Percentiles rank a stretch among this genome's conserved stretches.
phyloP scores from a whole-genome alignment of 495 filamentous ascomycete species.

The Baudoinia panamericana region DNA sequence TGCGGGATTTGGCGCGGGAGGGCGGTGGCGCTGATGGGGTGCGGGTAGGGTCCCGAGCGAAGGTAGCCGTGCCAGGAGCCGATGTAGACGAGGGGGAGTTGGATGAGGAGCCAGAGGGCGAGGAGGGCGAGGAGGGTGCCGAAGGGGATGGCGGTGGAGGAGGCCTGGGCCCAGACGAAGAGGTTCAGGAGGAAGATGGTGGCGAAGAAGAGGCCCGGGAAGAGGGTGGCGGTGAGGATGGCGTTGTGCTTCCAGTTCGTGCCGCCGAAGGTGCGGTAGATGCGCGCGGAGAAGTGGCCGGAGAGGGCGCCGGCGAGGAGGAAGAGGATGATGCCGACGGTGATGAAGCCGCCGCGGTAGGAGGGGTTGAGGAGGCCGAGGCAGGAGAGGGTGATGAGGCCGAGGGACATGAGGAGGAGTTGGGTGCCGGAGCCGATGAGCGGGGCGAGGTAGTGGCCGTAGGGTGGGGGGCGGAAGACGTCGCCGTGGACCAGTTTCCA shows the following conservation, averaged over 20 bases:
- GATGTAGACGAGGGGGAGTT: conserved; percentile 76
- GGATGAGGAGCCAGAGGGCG: conserved; percentile 76
- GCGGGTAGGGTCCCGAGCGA: conserved; percentile 57
- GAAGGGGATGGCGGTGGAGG: conserved; percentile 82
- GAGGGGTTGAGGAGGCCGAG: conserved; percentile 79
- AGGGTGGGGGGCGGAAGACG: conserved; percentile 70
- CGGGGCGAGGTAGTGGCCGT: conserved; percentile 69
- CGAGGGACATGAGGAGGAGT: conserved; percentile 71
- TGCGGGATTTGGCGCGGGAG: conserved; percentile 63
- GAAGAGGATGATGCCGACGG: conserved; percentile 74
- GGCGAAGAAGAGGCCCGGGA: conserved; percentile 70
- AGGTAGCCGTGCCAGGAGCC: conserved; percentile 73
- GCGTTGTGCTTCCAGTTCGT: conserved; percentile 68
- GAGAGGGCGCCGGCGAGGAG: conserved; percentile 81
- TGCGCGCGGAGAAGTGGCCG: conserved; percentile 77
- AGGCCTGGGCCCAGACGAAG: conserved; percentile 89
- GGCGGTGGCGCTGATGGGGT: conserved; percentile 70
- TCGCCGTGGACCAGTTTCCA: conserved; percentile 95
- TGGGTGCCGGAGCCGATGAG: conserved; percentile 84
- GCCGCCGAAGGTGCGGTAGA: conserved; percentile 82
- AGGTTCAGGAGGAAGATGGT: conserved; percentile 78
- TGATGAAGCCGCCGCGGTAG: conserved; percentile 85
- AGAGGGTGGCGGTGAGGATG: conserved; percentile 67
- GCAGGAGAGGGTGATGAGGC: conserved; percentile 65
- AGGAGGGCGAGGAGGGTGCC: conserved; percentile 66